Conservation (phyloP, 495 filamentous ascomycete species). For the Clohesyomyces aquaticus region DNA sequence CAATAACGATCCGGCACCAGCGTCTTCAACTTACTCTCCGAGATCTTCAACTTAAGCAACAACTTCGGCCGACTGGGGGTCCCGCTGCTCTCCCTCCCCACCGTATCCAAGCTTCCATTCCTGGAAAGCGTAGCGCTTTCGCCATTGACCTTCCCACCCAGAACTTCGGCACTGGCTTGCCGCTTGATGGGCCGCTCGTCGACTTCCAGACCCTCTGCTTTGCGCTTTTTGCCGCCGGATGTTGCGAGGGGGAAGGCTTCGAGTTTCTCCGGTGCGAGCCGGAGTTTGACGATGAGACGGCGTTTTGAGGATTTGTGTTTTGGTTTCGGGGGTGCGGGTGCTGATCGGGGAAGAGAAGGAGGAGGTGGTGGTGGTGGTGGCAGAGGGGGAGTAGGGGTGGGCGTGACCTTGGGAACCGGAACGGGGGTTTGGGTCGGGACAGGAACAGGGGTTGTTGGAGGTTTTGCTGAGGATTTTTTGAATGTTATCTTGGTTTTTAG, state of each 20-base stretch:
- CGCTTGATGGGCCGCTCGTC: neutral
- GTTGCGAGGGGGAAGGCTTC: neutral
- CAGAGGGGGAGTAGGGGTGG: neutral
- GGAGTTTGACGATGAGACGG: neutral
- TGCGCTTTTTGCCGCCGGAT: neutral
- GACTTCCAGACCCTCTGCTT: neutral
- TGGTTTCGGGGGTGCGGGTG: neutral
- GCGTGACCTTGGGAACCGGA: neutral
- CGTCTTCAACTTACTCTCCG: too few relatives aligned
- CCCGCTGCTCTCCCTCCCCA: neutral
- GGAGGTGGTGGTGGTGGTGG: too few relatives aligned
- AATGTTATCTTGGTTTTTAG: too few relatives aligned
- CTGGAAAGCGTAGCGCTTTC: neutral
- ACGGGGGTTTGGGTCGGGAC: neutral
- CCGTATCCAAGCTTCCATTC: neutral
- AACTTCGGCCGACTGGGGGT: neutral
- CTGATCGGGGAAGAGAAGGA: too few relatives aligned
- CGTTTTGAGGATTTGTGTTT: neutral
- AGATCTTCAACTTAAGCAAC: neutral
- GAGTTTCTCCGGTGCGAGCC: neutral
- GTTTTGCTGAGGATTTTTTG: too few relatives aligned
- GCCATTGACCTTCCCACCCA: too few relatives aligned
- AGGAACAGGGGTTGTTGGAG: too few relatives aligned
- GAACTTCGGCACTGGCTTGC: neutral
- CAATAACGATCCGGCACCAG: too few relatives aligned